These are phyloP conservation scores for Cicer bijugum DNA, from an alignment of 306 rosid genomes.

Conservation along the genomic window DNA sequence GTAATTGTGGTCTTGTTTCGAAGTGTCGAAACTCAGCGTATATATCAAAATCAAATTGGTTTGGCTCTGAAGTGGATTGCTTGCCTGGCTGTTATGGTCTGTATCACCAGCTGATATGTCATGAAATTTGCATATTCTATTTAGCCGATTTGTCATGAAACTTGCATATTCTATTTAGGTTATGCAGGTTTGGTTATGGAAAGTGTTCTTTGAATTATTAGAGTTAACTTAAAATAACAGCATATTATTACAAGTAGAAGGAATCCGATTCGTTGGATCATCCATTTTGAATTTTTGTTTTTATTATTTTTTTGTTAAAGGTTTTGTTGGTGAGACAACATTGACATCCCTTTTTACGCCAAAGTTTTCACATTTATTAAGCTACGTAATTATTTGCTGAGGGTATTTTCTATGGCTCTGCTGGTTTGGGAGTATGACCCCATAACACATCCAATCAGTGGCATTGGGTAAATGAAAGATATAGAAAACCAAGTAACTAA, in stretches of 20 bases:
- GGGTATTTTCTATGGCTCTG: background rate
- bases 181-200: conserved; percentile 3
- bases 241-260: conserved; percentile 31
- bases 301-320: background rate
- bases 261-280: conserved; percentile 35
- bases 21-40: conserved; percentile 24
- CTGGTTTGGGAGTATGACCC: conserved; percentile 40
- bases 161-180: conserved; percentile 20
- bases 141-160: conserved; percentile 14
- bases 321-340: conserved; percentile 39
- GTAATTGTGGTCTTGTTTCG: conserved; percentile 15
- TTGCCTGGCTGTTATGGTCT: conserved; percentile 24
- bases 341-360: conserved; percentile 30
- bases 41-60: conserved; percentile 25
- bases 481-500: background rate
- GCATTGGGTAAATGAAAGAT: background rate
- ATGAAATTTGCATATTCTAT: background rate
- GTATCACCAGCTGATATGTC: background rate
- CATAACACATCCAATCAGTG: conserved; percentile 36
- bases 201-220: conserved; percentile 10
- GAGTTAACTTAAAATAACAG: conserved; percentile 39
- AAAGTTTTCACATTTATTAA: conserved; percentile 33
- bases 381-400: conserved; percentile 1
- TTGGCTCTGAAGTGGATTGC: conserved; percentile 37
- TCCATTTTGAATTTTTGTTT: conserved; percentile 2